phyloP scores from a whole-genome alignment of 495 filamentous ascomycete genomes.

The Aspergillus hancockii region DNA sequence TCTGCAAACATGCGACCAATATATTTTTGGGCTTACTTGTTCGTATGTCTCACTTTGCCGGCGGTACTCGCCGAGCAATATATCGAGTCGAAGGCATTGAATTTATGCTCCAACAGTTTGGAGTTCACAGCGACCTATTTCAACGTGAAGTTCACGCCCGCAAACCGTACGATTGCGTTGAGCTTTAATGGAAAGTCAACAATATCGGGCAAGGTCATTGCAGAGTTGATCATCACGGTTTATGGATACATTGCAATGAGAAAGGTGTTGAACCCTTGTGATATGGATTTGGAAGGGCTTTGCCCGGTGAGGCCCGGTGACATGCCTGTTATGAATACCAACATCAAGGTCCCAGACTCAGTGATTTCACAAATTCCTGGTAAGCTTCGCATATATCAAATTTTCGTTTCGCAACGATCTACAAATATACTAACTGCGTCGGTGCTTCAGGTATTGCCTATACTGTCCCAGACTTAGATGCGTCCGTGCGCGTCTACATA shows the following conservation, averaged over 20 bases:
- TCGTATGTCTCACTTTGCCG: neutral
- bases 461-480: conserved; percentile 89
- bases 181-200: conserved; percentile 72
- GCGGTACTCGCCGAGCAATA: neutral
- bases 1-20: neutral
- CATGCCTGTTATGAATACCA: conserved; percentile 55
- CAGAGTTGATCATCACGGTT: conserved; percentile 66
- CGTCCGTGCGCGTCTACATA: conserved; percentile 78
- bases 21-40: neutral
- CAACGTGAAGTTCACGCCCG: conserved; percentile 67
- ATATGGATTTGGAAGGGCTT: conserved; percentile 59
- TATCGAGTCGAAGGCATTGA: conserved; percentile 66
- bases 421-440: neutral
- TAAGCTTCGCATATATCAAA: conserved; percentile 40
- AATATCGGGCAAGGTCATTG: conserved; percentile 71
- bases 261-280: conserved; percentile 70
- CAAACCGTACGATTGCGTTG: conserved; percentile 62
- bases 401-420: neutral
- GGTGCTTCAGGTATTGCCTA: conserved; percentile 67
- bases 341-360: conserved; percentile 56
- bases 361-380: conserved; percentile 69
- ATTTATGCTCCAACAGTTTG: conserved; percentile 65
- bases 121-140: conserved; percentile 70
- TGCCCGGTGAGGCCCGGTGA: conserved; percentile 87
- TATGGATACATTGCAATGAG: conserved; percentile 70